phyloP scores from a whole-genome alignment of 1,139 yeast genomes.

The Yamadazyma epiphylla region DNA sequence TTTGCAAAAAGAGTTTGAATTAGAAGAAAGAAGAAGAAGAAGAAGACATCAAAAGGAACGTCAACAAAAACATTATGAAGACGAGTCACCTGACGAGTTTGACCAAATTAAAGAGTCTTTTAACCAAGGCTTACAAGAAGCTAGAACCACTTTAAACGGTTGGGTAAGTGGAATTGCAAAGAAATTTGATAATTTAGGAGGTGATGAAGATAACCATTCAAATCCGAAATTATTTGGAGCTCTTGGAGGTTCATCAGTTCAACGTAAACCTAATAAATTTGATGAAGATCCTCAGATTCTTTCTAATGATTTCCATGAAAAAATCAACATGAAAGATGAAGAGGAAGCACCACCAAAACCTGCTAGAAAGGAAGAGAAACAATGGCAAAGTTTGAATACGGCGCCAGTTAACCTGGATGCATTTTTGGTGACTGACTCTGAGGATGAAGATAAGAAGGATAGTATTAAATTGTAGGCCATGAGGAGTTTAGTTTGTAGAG shows the following conservation, averaged over 20 bases:
- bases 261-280: constrained; percentile 30
- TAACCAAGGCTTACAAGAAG: constrained; percentile 78
- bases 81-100: constrained; percentile 61
- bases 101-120: constrained; percentile 70
- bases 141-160: constrained; percentile 69
- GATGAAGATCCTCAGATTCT: constrained; percentile 56
- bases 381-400: constrained; percentile 58
- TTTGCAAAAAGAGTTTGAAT: constrained; percentile 68
- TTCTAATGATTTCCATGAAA: constrained; percentile 52
- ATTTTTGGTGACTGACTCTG: constrained; percentile 74
- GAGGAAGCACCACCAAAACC: constrained; percentile 21
- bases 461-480: constrained; percentile 7
- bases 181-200: constrained; percentile 35
- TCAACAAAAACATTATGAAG: constrained; percentile 34
- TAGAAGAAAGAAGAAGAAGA: constrained; percentile 37
- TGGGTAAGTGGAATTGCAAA: constrained; percentile 79
- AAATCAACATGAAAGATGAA: constrained; percentile 48
- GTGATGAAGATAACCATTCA: constrained; percentile 12
- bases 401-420: constrained; percentile 66
- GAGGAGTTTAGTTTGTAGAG: no score
- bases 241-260: constrained; percentile 41
- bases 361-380: constrained; percentile 17
- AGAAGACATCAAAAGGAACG: constrained; percentile 15
- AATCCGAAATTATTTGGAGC: constrained; percentile 45
- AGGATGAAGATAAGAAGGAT: constrained; percentile 46